Conservation (phyloP, 441 rosid species). For the Biscutella laevigata region DNA sequence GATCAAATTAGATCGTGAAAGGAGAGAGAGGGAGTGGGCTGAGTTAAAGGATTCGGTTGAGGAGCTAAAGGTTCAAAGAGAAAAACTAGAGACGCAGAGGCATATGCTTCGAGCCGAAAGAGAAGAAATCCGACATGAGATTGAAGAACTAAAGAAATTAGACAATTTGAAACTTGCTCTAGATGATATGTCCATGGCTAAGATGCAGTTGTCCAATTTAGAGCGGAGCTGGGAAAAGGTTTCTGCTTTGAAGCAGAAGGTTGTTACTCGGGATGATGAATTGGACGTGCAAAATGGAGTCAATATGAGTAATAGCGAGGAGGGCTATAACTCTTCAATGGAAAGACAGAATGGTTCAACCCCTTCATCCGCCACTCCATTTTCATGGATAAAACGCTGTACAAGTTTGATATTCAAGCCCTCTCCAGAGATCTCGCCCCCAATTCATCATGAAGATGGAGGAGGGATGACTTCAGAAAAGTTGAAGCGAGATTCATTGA, state of each 20-base stretch:
- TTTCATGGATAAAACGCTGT: slow-evolving; percentile 72
- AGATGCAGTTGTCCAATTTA: slow-evolving; percentile 54
- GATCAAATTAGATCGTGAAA: slow-evolving; percentile 70
- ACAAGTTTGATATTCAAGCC: slow-evolving; percentile 55
- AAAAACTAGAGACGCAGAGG: slow-evolving; percentile 72
- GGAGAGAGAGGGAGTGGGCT: slow-evolving; percentile 70
- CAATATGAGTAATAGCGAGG: slow-evolving; percentile 26
- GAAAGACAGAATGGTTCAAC: slow-evolving; percentile 31
- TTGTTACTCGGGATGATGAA: slow-evolving; percentile 28
- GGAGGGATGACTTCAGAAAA: slow-evolving; percentile 14
- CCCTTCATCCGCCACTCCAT: slow-evolving; percentile 40
- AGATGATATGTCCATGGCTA: slow-evolving; percentile 60
- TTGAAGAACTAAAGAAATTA: slow-evolving; percentile 63
- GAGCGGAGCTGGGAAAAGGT: slow-evolving; percentile 52
- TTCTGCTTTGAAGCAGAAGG: slow-evolving; percentile 41
- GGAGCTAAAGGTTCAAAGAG: slow-evolving; percentile 71
- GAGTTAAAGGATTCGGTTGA: slow-evolving; percentile 63
- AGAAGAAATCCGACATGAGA: slow-evolving; percentile 53
- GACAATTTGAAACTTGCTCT: slow-evolving; percentile 65
- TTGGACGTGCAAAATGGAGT: slow-evolving; percentile 25
- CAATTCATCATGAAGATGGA: slow-evolving; percentile 17
- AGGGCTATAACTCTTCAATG: slow-evolving; percentile 32
- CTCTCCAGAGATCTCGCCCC: slow-evolving; percentile 37
- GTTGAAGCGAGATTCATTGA: slow-evolving; percentile 16
- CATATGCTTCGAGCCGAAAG: slow-evolving; percentile 68